These are phyloP conservation scores for Candida broadrunensis DNA, from an alignment of 805 yeast genomes.

Conservation along the genomic window DNA sequence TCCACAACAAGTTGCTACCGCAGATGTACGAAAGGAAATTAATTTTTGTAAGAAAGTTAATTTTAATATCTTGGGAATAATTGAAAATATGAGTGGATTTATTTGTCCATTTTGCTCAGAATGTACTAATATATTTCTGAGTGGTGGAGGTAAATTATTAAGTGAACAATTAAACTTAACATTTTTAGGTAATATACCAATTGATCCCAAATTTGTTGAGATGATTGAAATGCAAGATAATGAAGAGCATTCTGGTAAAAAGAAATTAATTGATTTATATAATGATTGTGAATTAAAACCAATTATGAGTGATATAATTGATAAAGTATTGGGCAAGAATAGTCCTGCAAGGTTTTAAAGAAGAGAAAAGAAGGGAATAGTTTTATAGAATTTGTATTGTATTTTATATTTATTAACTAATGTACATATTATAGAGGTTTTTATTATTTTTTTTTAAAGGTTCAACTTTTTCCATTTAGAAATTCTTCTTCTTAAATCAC, in stretches of 20 bases:
- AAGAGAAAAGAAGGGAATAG: no score
- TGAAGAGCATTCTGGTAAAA: slow-evolving; percentile 17
- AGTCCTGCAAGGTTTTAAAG: slow-evolving; percentile 21
- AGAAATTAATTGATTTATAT: slow-evolving; percentile 31
- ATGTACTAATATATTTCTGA: slow-evolving; percentile 85
- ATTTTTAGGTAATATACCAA: slow-evolving; percentile 85
- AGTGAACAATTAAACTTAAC: slow-evolving; percentile 61
- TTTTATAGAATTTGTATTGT: no score
- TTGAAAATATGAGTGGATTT: slow-evolving; percentile 97
- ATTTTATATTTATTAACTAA: background rate
- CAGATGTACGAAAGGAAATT: slow-evolving; percentile 92
- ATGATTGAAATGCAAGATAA: slow-evolving; percentile 67
- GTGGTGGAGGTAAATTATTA: slow-evolving; percentile 83
- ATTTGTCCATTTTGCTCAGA: slow-evolving; percentile 93
- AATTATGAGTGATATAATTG: slow-evolving; percentile 33
- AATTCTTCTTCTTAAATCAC: slow-evolving; percentile 74
- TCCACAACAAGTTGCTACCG: slow-evolving; percentile 90
- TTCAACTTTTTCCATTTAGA: slow-evolving; percentile 62
- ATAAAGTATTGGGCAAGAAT: slow-evolving; percentile 28
- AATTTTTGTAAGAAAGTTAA: slow-evolving; percentile 87
- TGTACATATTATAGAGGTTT: background rate
- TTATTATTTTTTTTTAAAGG: no score
- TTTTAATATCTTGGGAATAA: slow-evolving; percentile 75
- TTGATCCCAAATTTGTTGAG: slow-evolving; percentile 88
- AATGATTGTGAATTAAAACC: slow-evolving; percentile 33